A percentile compares a stretch with the other conserved stretches of the same genome.
Conservation (phyloP, 305 asterid genomes). For the Plantago lanceolata region DNA sequence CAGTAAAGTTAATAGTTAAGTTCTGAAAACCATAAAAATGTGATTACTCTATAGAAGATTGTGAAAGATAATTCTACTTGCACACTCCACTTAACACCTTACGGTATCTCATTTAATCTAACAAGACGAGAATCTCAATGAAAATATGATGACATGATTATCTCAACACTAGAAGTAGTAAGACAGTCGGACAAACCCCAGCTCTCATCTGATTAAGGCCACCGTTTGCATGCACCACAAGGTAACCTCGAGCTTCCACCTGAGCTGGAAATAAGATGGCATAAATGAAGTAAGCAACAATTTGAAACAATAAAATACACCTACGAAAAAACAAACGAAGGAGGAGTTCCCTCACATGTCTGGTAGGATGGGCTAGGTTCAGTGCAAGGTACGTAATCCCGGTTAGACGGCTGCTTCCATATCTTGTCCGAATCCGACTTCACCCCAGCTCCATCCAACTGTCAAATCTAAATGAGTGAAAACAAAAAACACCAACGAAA, state of each 20-base stretch:
- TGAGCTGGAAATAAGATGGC: conserved; percentile 48
- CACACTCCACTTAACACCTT: too few relatives aligned
- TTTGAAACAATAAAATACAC: conserved; percentile 14
- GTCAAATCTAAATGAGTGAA: conserved; percentile 88
- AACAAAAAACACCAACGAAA: conserved; percentile 42
- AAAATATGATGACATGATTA: neutral
- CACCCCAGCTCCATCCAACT: conserved; percentile 54
- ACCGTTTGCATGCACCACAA: conserved; percentile 89
- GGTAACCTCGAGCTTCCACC: conserved; percentile 74
- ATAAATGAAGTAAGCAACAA: conserved; percentile 28
- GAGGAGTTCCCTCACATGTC: conserved; percentile 39
- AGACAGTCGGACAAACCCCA: conserved; percentile 53
- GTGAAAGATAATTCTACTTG: too few relatives aligned
- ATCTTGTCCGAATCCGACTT: conserved; percentile 49
- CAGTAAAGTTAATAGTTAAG: too few relatives aligned
- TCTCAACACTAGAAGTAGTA: conserved; percentile 2
- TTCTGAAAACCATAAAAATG: too few relatives aligned
- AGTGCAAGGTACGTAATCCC: conserved; percentile 75
- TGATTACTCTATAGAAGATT: too few relatives aligned
- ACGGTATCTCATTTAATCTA: neutral
- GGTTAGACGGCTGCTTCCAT: conserved; percentile 86
- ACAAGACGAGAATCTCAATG: neutral
- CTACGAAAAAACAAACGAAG: conserved; percentile 1
- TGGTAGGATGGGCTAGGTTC: conserved; percentile 59
- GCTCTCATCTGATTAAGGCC: conserved; percentile 99